Conservation (phyloP, 345 rosid species). For the Camelina neglecta region DNA sequence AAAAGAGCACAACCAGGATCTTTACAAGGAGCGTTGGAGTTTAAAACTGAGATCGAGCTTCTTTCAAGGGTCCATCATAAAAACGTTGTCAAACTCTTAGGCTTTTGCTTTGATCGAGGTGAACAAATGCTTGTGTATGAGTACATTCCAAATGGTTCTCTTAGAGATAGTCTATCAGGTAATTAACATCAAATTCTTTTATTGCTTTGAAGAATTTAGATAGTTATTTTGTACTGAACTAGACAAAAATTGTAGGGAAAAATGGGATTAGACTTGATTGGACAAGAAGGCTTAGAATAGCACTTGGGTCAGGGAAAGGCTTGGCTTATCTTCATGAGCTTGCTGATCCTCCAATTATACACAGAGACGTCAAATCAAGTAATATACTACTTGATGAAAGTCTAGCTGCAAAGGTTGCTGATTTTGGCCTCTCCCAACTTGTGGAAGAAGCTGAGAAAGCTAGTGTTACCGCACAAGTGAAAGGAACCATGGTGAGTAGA, state of each 20-base stretch:
- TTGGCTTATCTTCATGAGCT: slow-evolving; percentile 72
- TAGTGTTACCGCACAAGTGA: not conserved
- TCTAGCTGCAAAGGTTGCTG: slow-evolving; percentile 1
- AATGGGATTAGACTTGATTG: slow-evolving; percentile 72
- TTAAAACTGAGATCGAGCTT: slow-evolving; percentile 80
- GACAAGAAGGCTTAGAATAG: slow-evolving; percentile 66
- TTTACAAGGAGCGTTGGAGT: slow-evolving; percentile 67
- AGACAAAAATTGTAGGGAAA: slow-evolving; percentile 53
- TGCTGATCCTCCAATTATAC: slow-evolving; percentile 76
- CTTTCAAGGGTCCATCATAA: slow-evolving; percentile 81
- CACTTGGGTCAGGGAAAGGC: slow-evolving; percentile 81
- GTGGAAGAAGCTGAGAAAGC: slow-evolving; percentile 2
- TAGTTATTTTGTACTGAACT: not conserved
- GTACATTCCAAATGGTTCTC: slow-evolving; percentile 15
- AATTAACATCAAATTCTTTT: not conserved
- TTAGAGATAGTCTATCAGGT: slow-evolving; percentile 15
- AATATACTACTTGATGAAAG: slow-evolving; percentile 70
- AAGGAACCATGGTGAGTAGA: slow-evolving; percentile 6
- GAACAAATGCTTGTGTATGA: slow-evolving; percentile 17
- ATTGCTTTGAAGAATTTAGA: not conserved
- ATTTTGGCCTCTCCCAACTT: slow-evolving; percentile 1
- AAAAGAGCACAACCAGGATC: slow-evolving; percentile 78
- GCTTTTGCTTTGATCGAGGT: slow-evolving; percentile 68
- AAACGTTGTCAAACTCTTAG: slow-evolving; percentile 64
- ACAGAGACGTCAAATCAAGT: slow-evolving; percentile 74